Evolutionary conservation across 352 stramenopile species (phyloP), one percentile per base, ranked within the genome.

Genomic region (Phytopythium aichiense): DNA sequence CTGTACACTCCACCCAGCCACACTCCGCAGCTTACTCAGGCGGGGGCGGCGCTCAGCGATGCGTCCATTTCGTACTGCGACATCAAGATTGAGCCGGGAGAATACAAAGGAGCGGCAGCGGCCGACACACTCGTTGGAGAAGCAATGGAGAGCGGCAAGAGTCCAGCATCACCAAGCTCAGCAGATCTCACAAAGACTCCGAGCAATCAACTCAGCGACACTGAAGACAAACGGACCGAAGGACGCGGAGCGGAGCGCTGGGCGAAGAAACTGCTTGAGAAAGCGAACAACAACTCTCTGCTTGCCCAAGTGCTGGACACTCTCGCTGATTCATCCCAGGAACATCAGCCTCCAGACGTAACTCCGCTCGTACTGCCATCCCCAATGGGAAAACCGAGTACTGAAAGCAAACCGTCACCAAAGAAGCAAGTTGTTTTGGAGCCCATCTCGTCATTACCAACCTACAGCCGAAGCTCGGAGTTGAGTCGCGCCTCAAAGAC

Each of bases 401-500:
- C 11, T 3, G 28, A 52, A 4, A 38, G 1, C 55, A 50, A 60
- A n/a, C 22, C 15, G 20, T 60, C 55, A 11, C 55, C 55, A 11
- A 66, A 54, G 20, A 66, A 58, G 11, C 52, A 66, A 12, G 33
- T 30, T 20, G 16, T 16, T 42, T 43, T 20, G 22, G 43, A 58
- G 33, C 53, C 35, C 43, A 11, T 58, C 23, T 40, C 52, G 50
- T 23, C 33, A 33, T 12, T 50, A 20, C 30, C 56, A 9, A 11
- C 13, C n/a, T 43, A 46, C 23, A 58, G 31, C 56, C 60, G 28
- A 11, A 76, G 74, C 22, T 76, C 77, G 1, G 76, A 93, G 45
- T 71, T 98, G 12, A 91, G 79, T 53, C 73, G 91, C 0, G 91
- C 88, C 3, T 95, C 88, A 3, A 92, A 91, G 65, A 89, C 91